phyloP scores from a whole-genome alignment of 2,329 filamentous ascomycete genomes.

The Aspergillus bombycis region DNA sequence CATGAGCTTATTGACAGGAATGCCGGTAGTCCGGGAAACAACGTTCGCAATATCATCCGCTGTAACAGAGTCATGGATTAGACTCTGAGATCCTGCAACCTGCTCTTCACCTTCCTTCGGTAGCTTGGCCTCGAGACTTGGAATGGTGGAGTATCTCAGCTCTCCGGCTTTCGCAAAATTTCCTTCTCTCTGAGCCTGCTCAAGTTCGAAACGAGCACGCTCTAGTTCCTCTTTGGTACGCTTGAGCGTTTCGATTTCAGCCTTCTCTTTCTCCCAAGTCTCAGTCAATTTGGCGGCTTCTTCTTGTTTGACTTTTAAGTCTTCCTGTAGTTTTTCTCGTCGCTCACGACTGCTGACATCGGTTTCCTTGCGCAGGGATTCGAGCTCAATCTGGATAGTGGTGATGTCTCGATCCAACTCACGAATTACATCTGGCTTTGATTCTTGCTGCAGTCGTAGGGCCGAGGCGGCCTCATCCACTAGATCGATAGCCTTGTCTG shows the following conservation, averaged over 20 bases:
- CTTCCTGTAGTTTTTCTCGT: slow-evolving; percentile 79
- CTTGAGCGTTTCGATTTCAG: slow-evolving; percentile 85
- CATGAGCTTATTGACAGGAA: slow-evolving; percentile 89
- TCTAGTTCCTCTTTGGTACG: slow-evolving; percentile 87
- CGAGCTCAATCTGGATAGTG: slow-evolving; percentile 95
- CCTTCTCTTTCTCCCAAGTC: slow-evolving; percentile 87
- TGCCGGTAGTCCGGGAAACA: slow-evolving; percentile 88
- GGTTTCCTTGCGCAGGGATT: slow-evolving; percentile 90
- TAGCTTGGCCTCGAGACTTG: slow-evolving; percentile 74
- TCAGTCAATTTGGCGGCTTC: slow-evolving; percentile 75
- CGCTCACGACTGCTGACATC: slow-evolving; percentile 88
- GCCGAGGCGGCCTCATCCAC: slow-evolving; percentile 95
- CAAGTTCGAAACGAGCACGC: slow-evolving; percentile 79
- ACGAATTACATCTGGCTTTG: slow-evolving; percentile 93
- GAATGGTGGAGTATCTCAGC: slow-evolving; percentile 85
- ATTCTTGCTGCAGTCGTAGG: slow-evolving; percentile 89
- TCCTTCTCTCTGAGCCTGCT: slow-evolving; percentile 82
- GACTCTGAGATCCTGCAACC: slow-evolving; percentile 50
- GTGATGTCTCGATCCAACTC: slow-evolving; percentile 92
- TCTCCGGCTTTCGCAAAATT: slow-evolving; percentile 92
- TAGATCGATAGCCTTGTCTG: slow-evolving; percentile 95
- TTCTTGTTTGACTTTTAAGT: slow-evolving; percentile 74
- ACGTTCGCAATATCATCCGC: slow-evolving; percentile 92
- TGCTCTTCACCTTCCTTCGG: slow-evolving; percentile 69
- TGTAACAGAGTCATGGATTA: slow-evolving; percentile 94